These are phyloP conservation scores for Candolleomyces eurysporus DNA, from an alignment of 768 basidiomycete species.

Conservation along the genomic window DNA sequence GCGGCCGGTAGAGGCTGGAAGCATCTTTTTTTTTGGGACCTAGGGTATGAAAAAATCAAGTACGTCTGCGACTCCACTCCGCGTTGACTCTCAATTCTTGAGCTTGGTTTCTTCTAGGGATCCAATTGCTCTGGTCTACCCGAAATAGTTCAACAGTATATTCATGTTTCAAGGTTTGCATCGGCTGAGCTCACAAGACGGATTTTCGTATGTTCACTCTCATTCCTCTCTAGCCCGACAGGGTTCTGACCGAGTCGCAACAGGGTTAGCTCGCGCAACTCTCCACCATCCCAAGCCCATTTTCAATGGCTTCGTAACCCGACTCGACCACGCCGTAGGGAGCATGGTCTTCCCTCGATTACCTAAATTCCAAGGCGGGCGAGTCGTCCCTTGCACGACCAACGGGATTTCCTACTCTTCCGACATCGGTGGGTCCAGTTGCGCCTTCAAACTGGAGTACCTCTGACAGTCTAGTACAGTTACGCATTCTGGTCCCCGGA, in stretches of 20 bases:
- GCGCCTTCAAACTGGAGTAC: constrained; percentile 5
- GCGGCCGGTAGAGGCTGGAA: no score
- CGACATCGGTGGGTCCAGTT: constrained; percentile 71
- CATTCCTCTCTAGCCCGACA: not conserved
- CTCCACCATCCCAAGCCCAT: constrained; percentile 94
- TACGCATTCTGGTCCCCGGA: constrained; percentile 92
- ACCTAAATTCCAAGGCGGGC: constrained; percentile 86
- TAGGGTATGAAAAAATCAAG: no score
- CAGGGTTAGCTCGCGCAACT: constrained; percentile 92
- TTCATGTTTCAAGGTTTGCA: no score
- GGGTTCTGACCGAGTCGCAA: not conserved
- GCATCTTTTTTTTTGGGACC: no score
- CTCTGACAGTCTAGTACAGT: constrained; percentile 34
- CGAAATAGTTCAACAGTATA: no score
- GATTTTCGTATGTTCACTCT: constrained; percentile 63
- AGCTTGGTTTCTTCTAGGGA: no score
- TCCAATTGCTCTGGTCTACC: no score
- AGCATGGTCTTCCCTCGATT: constrained; percentile 93
- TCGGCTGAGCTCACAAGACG: constrained; percentile 23
- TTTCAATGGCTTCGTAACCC: constrained; percentile 90
- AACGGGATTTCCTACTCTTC: constrained; percentile 97
- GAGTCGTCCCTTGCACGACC: constrained; percentile 96
- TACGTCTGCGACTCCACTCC: no score
- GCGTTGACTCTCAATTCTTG: no score
- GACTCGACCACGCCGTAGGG: constrained; percentile 90